phyloP scores from a whole-genome alignment of 345 rosid genomes.

The Viola odorata region DNA sequence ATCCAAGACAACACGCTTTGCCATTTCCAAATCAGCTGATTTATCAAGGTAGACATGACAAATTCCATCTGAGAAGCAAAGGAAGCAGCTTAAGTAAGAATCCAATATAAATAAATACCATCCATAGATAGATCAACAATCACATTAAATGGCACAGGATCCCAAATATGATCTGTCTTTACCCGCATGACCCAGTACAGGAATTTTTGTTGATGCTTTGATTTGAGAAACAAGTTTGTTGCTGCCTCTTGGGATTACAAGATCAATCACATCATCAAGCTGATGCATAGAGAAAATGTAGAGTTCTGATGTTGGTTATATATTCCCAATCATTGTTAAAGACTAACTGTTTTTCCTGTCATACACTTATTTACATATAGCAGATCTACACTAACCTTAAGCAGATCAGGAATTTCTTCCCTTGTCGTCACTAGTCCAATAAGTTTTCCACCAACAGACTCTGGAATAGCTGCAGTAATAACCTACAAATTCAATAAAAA shows the following conservation, averaged over 20 bases:
- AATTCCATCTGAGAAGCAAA: constrained; percentile 70
- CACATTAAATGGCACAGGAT: constrained; percentile 9
- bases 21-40: constrained; percentile 76
- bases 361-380: constrained; percentile 3
- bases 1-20: constrained; percentile 74
- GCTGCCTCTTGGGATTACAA: constrained; percentile 99
- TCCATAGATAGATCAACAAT: neutral
- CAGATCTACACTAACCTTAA: constrained; percentile 50
- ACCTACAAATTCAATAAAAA: constrained; percentile 41
- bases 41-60: constrained; percentile 92
- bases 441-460: constrained; percentile 64
- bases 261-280: constrained; percentile 99
- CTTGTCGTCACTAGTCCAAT: constrained; percentile 93
- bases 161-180: constrained; percentile 18
- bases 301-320: constrained; percentile 10
- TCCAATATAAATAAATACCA: constrained; percentile 4
- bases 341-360: neutral
- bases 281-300: constrained; percentile 30
- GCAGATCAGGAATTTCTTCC: constrained; percentile 95
- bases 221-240: constrained; percentile 86
- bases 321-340: constrained; percentile 3
- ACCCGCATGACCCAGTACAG: constrained; percentile 98
- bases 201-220: constrained; percentile 86
- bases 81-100: constrained; percentile 1
- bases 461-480: constrained; percentile 86